Conservation (phyloP, 2,329 filamentous ascomycete species). For the Karstenula rhodostoma region DNA sequence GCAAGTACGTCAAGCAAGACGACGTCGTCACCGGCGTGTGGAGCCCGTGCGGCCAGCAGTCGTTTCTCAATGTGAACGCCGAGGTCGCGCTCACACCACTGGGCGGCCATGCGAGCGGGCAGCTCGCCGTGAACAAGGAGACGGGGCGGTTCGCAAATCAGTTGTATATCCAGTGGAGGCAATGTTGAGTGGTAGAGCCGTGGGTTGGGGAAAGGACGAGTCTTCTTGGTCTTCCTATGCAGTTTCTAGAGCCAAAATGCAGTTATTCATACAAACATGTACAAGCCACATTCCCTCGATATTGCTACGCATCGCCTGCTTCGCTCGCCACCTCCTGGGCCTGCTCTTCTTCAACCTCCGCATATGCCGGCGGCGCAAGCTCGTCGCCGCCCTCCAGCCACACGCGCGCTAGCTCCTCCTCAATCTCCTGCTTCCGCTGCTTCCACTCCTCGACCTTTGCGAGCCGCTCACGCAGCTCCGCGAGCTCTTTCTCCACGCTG, state of each 20-base stretch:
- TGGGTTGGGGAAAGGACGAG: background rate
- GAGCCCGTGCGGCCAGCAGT: conserved; percentile 40
- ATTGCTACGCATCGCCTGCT: background rate
- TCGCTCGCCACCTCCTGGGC: background rate
- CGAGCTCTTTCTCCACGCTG: conserved; percentile 88
- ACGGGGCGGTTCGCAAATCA: conserved; percentile 33
- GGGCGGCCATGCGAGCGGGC: conserved; percentile 28
- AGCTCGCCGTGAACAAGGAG: conserved; percentile 38
- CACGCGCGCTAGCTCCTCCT: conserved; percentile 75
- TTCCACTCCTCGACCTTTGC: conserved; percentile 87
- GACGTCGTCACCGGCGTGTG: conserved; percentile 37
- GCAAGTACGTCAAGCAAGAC: conserved; percentile 58
- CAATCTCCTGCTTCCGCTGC: conserved; percentile 78
- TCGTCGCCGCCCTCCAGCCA: conserved; percentile 61
- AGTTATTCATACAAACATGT: background rate
- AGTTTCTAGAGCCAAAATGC: conserved; percentile 1
- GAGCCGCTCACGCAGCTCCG: conserved; percentile 81
- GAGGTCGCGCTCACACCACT: conserved; percentile 41
- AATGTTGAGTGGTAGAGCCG: conserved; percentile 34
- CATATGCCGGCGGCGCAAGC: conserved; percentile 49
- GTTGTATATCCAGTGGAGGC: conserved; percentile 45
- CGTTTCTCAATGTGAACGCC: conserved; percentile 42
- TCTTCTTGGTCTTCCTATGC: background rate
- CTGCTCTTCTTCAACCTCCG: conserved; percentile 22
- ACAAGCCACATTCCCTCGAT: background rate